A percentile compares a stretch with the other conserved stretches of the same genome.
Conservation (phyloP, 306 rosid genomes). For the Boehmeria nivea region DNA sequence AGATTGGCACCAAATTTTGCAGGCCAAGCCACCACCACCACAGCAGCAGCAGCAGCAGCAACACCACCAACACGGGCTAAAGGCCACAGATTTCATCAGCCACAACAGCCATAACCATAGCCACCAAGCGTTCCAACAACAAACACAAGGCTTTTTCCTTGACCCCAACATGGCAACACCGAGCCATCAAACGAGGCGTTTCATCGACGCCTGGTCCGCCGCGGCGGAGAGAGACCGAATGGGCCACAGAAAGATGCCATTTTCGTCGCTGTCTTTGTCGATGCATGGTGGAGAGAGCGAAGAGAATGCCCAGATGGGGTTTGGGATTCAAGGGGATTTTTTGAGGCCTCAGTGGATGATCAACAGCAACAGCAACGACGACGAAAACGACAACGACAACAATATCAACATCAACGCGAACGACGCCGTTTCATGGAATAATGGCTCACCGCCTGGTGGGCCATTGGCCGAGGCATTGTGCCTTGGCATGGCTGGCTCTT, state of each 20-base stretch:
- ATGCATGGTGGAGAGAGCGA: slow-evolving; percentile 17
- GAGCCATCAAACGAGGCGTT: slow-evolving; percentile 20
- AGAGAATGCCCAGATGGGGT: slow-evolving; percentile 11
- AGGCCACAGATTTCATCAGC: background rate
- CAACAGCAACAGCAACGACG: background rate
- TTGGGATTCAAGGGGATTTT: slow-evolving; percentile 8
- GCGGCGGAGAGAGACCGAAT: slow-evolving; percentile 10
- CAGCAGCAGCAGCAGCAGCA: too few relatives aligned
- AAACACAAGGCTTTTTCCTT: slow-evolving; percentile 1
- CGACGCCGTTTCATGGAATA: slow-evolving; percentile 21
- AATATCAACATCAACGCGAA: too few relatives aligned
- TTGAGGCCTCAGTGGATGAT: slow-evolving; percentile 25
- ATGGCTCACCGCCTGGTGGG: slow-evolving; percentile 28
- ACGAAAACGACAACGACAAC: too few relatives aligned
- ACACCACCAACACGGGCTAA: slow-evolving; percentile 1
- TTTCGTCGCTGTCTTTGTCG: slow-evolving; percentile 26
- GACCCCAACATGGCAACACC: slow-evolving; percentile 4
- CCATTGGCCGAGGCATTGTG: slow-evolving; percentile 38
- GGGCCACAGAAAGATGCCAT: slow-evolving; percentile 13
- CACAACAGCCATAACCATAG: background rate
- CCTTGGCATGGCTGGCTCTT: slow-evolving; percentile 28
- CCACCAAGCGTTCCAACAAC: too few relatives aligned
- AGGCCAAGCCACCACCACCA: slow-evolving; percentile 1
- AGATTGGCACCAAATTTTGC: slow-evolving; percentile 25
- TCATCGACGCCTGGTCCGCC: slow-evolving; percentile 28